Evolutionary conservation across 768 basidiomycete genomes (phyloP).

Genomic region (Russula lepida): DNA sequence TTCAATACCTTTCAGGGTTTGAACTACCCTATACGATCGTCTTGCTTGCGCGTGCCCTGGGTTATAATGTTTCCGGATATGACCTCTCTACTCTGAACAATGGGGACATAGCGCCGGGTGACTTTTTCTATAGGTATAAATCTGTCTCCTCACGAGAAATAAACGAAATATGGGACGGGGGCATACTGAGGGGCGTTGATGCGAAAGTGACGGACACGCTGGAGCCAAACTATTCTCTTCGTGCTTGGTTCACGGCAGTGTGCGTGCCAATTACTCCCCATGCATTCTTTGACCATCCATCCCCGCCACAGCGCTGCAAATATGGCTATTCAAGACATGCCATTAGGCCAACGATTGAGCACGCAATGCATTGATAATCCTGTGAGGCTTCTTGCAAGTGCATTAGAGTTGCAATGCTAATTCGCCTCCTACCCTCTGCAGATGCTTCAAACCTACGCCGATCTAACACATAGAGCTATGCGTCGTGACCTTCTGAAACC

Average conservation of each 20-base stretch:
- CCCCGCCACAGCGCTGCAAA: background rate
- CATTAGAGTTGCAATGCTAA: background rate
- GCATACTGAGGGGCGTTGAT: background rate
- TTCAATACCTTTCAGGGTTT: slow-evolving; percentile 14
- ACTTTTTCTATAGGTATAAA: background rate
- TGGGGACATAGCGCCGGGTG: background rate
- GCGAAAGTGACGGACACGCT: background rate
- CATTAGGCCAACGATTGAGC: background rate
- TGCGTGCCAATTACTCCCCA: background rate
- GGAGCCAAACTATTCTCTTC: background rate
- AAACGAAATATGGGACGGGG: slow-evolving; percentile 8
- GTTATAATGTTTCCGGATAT: background rate
- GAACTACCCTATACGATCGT: slow-evolving; percentile 1
- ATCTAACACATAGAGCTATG: background rate
- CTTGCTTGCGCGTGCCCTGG: background rate
- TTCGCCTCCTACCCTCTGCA: background rate
- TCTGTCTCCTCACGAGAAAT: background rate
- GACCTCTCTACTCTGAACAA: slow-evolving; percentile 7
- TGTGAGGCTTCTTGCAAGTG: background rate
- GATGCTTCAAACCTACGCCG: background rate
- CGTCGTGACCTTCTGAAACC: background rate
- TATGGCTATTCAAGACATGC: background rate
- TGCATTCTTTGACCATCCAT: background rate
- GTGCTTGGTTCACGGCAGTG: slow-evolving; percentile 18
- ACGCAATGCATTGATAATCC: background rate